Evolutionary conservation across 2,329 filamentous ascomycete species (phyloP).

Genomic region (Aspergillus sp.): DNA sequence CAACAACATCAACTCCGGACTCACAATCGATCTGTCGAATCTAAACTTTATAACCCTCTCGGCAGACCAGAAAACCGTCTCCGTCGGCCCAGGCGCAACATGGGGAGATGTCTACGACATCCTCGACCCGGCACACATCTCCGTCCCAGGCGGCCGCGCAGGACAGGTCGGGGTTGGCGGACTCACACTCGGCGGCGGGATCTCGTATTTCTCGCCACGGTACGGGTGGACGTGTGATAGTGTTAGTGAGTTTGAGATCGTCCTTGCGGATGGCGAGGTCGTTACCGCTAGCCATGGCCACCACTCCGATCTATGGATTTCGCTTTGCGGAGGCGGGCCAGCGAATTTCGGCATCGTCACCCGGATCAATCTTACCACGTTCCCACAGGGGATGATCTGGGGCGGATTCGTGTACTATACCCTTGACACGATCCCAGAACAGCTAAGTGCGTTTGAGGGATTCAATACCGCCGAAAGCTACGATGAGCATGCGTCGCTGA

Average conservation of each 20-base stretch:
- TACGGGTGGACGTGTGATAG: slow-evolving; percentile 37
- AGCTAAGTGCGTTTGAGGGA: slow-evolving; percentile 36
- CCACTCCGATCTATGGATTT: slow-evolving; percentile 28
- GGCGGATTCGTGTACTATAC: slow-evolving; percentile 38
- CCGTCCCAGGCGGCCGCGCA: slow-evolving; percentile 30
- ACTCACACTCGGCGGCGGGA: slow-evolving; percentile 22
- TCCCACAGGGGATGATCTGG: slow-evolving; percentile 37
- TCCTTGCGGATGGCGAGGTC: slow-evolving; percentile 51
- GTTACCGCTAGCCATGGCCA: slow-evolving; percentile 43
- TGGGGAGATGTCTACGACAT: slow-evolving; percentile 21
- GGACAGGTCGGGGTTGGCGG: slow-evolving; percentile 34
- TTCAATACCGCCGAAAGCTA: slow-evolving; percentile 29
- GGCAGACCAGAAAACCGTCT: slow-evolving; percentile 2
- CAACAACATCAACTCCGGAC: slow-evolving; percentile 19
- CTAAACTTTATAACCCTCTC: slow-evolving; percentile 21
- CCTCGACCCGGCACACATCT: slow-evolving; percentile 24
- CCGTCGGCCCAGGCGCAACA: slow-evolving; percentile 19
- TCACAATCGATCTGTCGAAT: slow-evolving; percentile 22
- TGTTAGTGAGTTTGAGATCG: slow-evolving; percentile 51
- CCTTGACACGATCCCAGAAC: slow-evolving; percentile 24
- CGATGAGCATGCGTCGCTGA: slow-evolving; percentile 28
- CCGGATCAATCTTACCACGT: slow-evolving; percentile 17
- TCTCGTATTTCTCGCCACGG: slow-evolving; percentile 23
- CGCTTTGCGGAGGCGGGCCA: slow-evolving; percentile 36
- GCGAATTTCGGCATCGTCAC: slow-evolving; percentile 42